Percentiles rank a stretch among this genome's conserved stretches.
Evolutionary conservation across 2,329 filamentous ascomycete species (phyloP).

Genomic region (Tothia fuscella): DNA sequence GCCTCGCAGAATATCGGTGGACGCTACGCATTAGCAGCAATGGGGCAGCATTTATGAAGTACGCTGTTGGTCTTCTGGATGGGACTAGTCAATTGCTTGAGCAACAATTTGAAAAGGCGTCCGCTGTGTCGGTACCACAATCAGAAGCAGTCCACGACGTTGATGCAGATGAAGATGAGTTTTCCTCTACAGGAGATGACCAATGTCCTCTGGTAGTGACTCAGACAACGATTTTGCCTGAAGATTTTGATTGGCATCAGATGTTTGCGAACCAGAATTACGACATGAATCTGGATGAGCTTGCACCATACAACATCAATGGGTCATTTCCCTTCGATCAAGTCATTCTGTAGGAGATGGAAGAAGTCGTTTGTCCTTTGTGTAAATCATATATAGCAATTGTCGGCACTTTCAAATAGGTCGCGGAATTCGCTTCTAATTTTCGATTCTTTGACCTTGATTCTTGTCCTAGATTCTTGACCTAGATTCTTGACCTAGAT

Average conservation of each 20-base stretch:
- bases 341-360: no score
- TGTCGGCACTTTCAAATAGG: no score
- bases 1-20: constrained; percentile 31
- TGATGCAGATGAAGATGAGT: not conserved
- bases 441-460: no score
- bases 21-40: constrained; percentile 30
- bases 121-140: not conserved
- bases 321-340: not conserved
- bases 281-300: constrained; percentile 1
- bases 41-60: constrained; percentile 29
- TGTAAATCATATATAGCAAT: no score
- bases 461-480: no score
- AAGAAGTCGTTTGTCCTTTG: no score
- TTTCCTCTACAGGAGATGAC: not conserved
- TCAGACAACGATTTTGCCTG: not conserved
- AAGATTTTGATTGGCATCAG: not conserved
- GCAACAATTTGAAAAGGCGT: constrained; percentile 5
- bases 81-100: constrained; percentile 4
- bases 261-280: constrained; percentile 1
- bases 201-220: no score
- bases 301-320: constrained; percentile 1
- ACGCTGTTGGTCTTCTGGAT: constrained; percentile 6
- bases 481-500: no score
- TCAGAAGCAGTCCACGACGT: not conserved
- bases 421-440: no score